phyloP scores from a whole-genome alignment of 192 early-diverging fungal genomes.

The Pilobolus umbonatus region DNA sequence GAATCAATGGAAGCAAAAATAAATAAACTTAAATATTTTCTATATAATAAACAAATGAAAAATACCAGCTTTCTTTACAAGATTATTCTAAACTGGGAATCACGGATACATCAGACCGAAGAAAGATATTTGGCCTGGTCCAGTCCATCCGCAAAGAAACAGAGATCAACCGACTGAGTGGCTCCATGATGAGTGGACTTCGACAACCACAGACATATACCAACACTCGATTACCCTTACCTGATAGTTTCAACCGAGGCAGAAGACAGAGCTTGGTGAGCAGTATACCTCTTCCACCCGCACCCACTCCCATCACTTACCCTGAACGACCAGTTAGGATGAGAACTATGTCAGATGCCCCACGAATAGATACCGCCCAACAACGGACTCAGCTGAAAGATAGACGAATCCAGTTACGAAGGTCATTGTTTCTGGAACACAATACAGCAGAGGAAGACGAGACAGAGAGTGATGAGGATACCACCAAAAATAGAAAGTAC shows the following conservation, averaged over 20 bases:
- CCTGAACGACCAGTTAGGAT: background rate
- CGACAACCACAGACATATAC: slow-evolving; percentile 14
- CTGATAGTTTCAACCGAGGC: background rate
- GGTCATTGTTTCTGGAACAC: slow-evolving; percentile 14
- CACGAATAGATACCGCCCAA: slow-evolving; percentile 16
- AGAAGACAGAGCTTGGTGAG: slow-evolving; percentile 13
- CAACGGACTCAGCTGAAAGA: slow-evolving; percentile 6
- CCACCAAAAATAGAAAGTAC: slow-evolving; percentile 15
- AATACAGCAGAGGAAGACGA: slow-evolving; percentile 2
- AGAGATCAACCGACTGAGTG: slow-evolving; percentile 3
- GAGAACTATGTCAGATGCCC: slow-evolving; percentile 19
- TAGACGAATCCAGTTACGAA: slow-evolving; percentile 11
- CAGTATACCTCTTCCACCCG: background rate
- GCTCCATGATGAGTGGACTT: slow-evolving; percentile 7
- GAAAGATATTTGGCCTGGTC: slow-evolving; percentile 41
- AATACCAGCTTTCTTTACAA: slow-evolving; percentile 67
- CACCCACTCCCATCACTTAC: background rate
- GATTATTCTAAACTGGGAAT: slow-evolving; percentile 58
- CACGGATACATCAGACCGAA: slow-evolving; percentile 53
- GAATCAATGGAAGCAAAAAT: background rate
- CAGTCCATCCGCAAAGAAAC: slow-evolving; percentile 34
- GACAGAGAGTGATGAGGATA: slow-evolving; percentile 16
- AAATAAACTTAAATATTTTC: background rate
- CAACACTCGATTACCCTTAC: background rate
- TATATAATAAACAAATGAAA: background rate